Base-by-base conservation (phyloP, 495 filamentous ascomycete species). In the Penicillium pulvis region DNA sequence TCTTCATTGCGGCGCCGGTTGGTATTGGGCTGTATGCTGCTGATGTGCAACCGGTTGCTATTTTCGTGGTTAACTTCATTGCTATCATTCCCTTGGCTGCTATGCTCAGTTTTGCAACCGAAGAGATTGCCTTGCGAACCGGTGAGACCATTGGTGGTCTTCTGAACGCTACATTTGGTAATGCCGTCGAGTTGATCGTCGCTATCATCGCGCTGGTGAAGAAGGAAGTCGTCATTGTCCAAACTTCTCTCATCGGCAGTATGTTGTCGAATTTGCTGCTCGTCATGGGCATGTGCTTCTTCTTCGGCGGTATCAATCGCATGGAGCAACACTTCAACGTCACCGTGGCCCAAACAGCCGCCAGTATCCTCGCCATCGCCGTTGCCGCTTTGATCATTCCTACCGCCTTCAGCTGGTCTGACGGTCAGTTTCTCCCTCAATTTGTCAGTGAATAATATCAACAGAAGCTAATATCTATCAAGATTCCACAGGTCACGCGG, bases 251-350 rank as follows among this genome's bases (percentile, higher is more conserved):
- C 12, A 90, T 97, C 58, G 93, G 93, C 28, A 90, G 85, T 69
- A 96, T 97, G 70, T 75, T 97, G 17, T 96, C 92, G 17, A 97
- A 97, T 69, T 73, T 97, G 51, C 87, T 97, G 6, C 81, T 97
- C 19, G 93, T 97, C 36, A 78, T 97, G 76, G 93, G 93, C 17
- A 93, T 94, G 88, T 92, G 87, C 68, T 97, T 97, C 80, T 91
- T 95, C 75, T 89, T 89, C 51, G 92, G 93, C 31, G 93, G 93
- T 30, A 70, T 94, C 48, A 85, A 88, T 49, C 85, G 93, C 20
- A 59, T 83, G 31, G 89, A 96, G 66, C 93, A 97, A 62, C 86
- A 85, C 69, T 97, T 97, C 82, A 97, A 97, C 75, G 84, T 90
- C 2, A 90, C 88, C 3, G 92, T 97, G n/a, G 93, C 93, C 1